Conservation (phyloP, 2,329 filamentous ascomycete species). For the Cladosporium sp. region DNA sequence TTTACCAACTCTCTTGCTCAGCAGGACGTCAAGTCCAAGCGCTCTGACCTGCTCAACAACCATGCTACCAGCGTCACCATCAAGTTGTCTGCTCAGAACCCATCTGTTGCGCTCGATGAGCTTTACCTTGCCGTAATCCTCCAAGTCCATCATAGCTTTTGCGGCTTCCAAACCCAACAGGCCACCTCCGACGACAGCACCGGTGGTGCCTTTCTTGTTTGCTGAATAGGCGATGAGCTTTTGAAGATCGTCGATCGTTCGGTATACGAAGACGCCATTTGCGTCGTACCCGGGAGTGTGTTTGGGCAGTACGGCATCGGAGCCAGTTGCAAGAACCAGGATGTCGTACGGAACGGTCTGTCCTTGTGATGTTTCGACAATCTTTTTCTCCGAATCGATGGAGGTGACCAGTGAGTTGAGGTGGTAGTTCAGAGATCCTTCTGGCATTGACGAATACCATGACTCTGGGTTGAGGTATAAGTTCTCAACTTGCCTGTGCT, state of each 20-base stretch:
- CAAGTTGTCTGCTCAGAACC: constrained; percentile 77
- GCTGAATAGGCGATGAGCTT: constrained; percentile 69
- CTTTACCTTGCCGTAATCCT: constrained; percentile 67
- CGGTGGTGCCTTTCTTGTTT: constrained; percentile 61
- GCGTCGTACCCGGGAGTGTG: constrained; percentile 74
- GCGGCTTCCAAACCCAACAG: constrained; percentile 82
- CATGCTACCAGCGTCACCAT: constrained; percentile 72
- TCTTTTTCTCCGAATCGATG: constrained; percentile 60
- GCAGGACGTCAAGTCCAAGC: constrained; percentile 74
- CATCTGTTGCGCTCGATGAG: constrained; percentile 78
- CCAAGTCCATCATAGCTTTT: constrained; percentile 84
- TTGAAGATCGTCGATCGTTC: constrained; percentile 77
- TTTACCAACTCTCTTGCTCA: constrained; percentile 68
- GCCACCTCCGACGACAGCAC: constrained; percentile 77
- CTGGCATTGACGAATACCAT: constrained; percentile 68
- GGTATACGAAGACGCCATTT: constrained; percentile 81
- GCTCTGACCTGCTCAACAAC: constrained; percentile 75
- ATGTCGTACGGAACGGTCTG: constrained; percentile 69
- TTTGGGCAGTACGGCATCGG: constrained; percentile 69
- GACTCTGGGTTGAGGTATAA: constrained; percentile 80
- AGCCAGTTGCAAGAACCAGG: constrained; percentile 80
- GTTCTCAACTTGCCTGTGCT: constrained; percentile 77
- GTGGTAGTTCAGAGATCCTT: constrained; percentile 67
- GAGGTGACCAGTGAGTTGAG: constrained; percentile 69
- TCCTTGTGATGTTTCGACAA: constrained; percentile 65